Evolutionary conservation across 495 filamentous ascomycete genomes (phyloP).

Genomic region (Xylaria venustula): DNA sequence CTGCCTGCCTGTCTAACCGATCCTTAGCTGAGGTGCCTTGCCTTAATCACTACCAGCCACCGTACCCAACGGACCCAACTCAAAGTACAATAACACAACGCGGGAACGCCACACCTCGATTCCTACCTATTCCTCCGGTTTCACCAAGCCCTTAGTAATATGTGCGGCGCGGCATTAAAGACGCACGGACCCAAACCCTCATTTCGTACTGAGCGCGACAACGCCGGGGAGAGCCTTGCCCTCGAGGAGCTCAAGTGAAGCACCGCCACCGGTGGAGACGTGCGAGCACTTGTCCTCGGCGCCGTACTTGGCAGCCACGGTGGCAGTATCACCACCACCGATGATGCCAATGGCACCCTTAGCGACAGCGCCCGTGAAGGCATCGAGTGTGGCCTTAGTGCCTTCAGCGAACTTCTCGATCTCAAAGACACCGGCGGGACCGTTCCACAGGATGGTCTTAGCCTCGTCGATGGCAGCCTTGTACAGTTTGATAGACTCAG

Average conservation of each 20-base stretch:
- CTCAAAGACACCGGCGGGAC: slow-evolving; percentile 95
- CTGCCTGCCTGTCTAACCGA: not conserved
- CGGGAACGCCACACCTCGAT: not conserved
- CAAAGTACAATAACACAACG: slow-evolving; percentile 9
- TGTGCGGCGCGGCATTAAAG: too few species aligned
- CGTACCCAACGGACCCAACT: not conserved
- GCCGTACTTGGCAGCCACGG: slow-evolving; percentile 94
- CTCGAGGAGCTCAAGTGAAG: slow-evolving; percentile 92
- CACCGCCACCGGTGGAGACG: slow-evolving; percentile 95
- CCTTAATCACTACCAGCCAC: too few species aligned
- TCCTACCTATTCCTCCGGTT: too few species aligned
- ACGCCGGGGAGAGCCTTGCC: slow-evolving; percentile 97
- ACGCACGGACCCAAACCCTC: slow-evolving; percentile 10
- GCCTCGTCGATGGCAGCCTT: slow-evolving; percentile 79
- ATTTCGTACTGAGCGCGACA: slow-evolving; percentile 74
- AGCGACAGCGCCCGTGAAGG: slow-evolving; percentile 74
- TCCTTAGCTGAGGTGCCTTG: not conserved
- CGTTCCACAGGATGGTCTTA: slow-evolving; percentile 99
- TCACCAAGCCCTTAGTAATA: too few species aligned
- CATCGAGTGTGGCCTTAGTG: slow-evolving; percentile 87
- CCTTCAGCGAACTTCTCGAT: slow-evolving; percentile 88
- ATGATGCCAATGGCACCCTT: slow-evolving; percentile 93
- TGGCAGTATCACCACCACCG: slow-evolving; percentile 96
- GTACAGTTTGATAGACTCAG: slow-evolving; percentile 81
- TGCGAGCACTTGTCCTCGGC: slow-evolving; percentile 96